Evolutionary conservation across 768 basidiomycete genomes (phyloP), one percentile per base, ranked within the genome.

Genomic region (Mycena chlorophos): DNA sequence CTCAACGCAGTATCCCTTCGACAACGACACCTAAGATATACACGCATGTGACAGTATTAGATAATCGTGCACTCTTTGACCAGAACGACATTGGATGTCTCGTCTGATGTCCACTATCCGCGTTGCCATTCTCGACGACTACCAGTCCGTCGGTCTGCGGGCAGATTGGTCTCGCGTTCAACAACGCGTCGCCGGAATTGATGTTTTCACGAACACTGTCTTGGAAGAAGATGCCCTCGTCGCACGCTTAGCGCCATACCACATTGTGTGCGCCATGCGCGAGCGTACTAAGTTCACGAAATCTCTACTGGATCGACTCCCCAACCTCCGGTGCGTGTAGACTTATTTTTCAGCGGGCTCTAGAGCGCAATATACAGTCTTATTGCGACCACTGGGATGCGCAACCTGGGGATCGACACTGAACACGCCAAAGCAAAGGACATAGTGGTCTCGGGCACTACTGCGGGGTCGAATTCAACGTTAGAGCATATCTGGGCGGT

Each of bases 1-100:
- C 37, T 58, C 0, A 30, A 17, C n/a, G 23, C 61, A 91, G 90
- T 91, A 91, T 67, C 87, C 83, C 10, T 92, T 92, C 62, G 87
- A 85, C 62, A 73, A 83, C 67, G 86, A 87, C 65, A 76, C 77
- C 66, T 85, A 73, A 75, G 57, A 55, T 61, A 62, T 29, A 34
- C 30, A 28, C 45, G 10, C 22, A 16, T 51, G 28, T 51, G 40
- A 30, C n/a, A 29, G 17, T 27, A 34, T n/a, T 37, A 42, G 19
- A 43, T 48, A 38, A 49, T 17, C 28, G 8, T 23, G 26, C 14
- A 29, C 3, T 10, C 3, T 37, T 57, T 49, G 14, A 10, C 37
- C 26, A 25, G 4, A 37, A 38, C 46, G 19, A 20, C 17, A 19
- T 23, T 30, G 27, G 16, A 34, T 57, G 40, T 17, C 43, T 37